A percentile compares a stretch with the other conserved stretches of the same genome.
Evolutionary conservation across 208 protist species (phyloP).

Genomic region (Herpetomonas samuelpessoai): DNA sequence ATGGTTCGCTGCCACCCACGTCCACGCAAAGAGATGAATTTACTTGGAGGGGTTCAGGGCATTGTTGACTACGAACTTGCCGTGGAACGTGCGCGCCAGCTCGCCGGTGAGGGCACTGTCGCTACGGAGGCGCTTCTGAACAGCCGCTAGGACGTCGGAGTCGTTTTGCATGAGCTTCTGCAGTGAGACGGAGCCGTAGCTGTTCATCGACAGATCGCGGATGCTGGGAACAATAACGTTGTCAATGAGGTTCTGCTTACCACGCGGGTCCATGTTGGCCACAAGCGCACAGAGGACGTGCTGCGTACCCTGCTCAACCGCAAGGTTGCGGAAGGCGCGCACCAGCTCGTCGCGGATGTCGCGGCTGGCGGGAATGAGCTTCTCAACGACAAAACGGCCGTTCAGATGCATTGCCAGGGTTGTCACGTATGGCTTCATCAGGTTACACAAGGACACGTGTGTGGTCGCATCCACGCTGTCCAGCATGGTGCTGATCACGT

Average conservation of each 20-base stretch:
- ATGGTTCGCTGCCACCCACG: no score
- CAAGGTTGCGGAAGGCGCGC: slow-evolving; percentile 60
- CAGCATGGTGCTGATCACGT: slow-evolving; percentile 75
- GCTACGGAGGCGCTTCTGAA: slow-evolving; percentile 34
- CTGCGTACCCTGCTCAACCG: slow-evolving; percentile 72
- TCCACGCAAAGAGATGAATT: no score
- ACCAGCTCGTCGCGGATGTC: slow-evolving; percentile 78
- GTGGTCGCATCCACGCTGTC: slow-evolving; percentile 65
- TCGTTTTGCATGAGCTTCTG: slow-evolving; percentile 83
- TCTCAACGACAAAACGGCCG: slow-evolving; percentile 87
- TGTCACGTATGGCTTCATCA: slow-evolving; percentile 53
- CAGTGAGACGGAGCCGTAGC: slow-evolving; percentile 67
- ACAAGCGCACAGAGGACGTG: slow-evolving; percentile 75
- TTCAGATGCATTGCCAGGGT: slow-evolving; percentile 71
- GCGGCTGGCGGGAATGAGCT: slow-evolving; percentile 63
- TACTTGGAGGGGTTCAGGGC: slow-evolving; percentile 17
- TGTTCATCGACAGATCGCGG: slow-evolving; percentile 46
- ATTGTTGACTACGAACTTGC: slow-evolving; percentile 87
- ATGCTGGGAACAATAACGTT: slow-evolving; percentile 50
- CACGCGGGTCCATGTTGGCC: slow-evolving; percentile 61
- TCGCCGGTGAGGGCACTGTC: slow-evolving; percentile 52
- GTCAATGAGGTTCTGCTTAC: slow-evolving; percentile 51
- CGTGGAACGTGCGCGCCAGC: slow-evolving; percentile 78
- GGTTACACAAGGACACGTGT: slow-evolving; percentile 64
- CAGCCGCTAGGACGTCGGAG: slow-evolving; percentile 36